Conservation (phyloP, 1,284 basidiomycete genomes). For the Trametes versicolor region DNA sequence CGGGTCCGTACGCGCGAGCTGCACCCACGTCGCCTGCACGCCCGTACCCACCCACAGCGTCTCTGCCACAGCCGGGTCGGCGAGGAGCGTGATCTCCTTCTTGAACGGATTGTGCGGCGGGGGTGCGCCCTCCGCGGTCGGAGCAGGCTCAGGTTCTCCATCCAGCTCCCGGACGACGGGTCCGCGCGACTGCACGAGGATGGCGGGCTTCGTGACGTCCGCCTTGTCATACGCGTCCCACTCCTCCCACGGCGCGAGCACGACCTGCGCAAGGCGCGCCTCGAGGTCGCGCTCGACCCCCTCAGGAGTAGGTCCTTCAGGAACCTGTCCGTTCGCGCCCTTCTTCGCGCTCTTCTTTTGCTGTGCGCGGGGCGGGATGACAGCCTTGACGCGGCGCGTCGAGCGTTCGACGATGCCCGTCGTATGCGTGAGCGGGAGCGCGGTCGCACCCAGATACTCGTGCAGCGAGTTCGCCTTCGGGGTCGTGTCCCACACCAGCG, state of each 20-base stretch:
- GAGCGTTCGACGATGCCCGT: slow-evolving; percentile 63
- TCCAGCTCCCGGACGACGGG: slow-evolving; percentile 44
- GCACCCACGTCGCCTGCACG: slow-evolving; percentile 68
- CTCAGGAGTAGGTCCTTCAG: slow-evolving; percentile 37
- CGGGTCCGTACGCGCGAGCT: slow-evolving; percentile 55
- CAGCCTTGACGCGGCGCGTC: slow-evolving; percentile 55
- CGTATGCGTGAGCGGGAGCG: slow-evolving; percentile 57
- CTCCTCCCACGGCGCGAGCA: slow-evolving; percentile 62
- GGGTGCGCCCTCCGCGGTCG: not conserved
- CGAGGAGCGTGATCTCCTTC: slow-evolving; percentile 64
- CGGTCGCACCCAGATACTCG: slow-evolving; percentile 54
- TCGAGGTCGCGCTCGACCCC: slow-evolving; percentile 62
- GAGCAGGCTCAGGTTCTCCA: slow-evolving; percentile 17
- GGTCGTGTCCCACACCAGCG: slow-evolving; percentile 35
- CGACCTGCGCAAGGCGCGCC: slow-evolving; percentile 55
- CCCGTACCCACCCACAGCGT: slow-evolving; percentile 61
- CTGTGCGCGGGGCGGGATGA: slow-evolving; percentile 32
- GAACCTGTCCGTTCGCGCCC: slow-evolving; percentile 8
- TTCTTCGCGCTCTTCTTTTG: slow-evolving; percentile 30
- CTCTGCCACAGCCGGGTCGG: slow-evolving; percentile 56
- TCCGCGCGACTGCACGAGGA: slow-evolving; percentile 57
- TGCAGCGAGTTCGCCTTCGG: slow-evolving; percentile 44
- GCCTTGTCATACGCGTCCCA: slow-evolving; percentile 50
- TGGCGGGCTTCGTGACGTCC: slow-evolving; percentile 49
- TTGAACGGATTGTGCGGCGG: slow-evolving; percentile 57